Percentiles rank a stretch among this genome's conserved stretches.
phyloP scores from a whole-genome alignment of 176 grass and related monocot genomes.

The Thinopyrum elongatum region DNA sequence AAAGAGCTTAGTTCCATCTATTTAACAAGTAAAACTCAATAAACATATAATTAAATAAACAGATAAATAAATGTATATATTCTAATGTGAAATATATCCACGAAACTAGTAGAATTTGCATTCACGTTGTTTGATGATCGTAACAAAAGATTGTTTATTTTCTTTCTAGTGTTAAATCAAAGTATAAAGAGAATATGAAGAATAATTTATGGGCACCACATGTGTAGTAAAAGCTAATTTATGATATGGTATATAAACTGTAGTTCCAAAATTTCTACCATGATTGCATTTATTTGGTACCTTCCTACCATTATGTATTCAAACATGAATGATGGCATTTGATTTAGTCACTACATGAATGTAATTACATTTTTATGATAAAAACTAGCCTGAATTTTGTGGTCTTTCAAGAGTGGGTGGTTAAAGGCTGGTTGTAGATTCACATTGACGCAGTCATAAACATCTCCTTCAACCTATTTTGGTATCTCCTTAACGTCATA shows the following conservation, averaged over 20 bases:
- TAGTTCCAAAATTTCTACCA: neutral
- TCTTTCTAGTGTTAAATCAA: neutral
- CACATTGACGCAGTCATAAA: neutral
- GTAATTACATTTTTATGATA: neutral
- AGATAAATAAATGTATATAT: neutral
- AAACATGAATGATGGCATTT: neutral
- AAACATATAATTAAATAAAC: neutral
- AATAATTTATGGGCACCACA: too few relatives aligned
- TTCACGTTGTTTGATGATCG: too few relatives aligned
- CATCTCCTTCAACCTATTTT: neutral
- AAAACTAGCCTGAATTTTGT: neutral
- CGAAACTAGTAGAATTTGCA: neutral
- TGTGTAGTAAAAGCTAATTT: too few relatives aligned
- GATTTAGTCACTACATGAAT: neutral
- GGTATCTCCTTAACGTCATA: neutral
- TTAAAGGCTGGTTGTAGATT: neutral
- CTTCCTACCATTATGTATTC: neutral
- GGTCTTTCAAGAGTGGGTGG: neutral
- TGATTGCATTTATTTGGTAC: neutral
- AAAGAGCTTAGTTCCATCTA: conserved; percentile 10
- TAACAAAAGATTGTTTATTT: neutral
- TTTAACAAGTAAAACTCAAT: neutral
- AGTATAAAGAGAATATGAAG: neutral
- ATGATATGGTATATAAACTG: too few relatives aligned
- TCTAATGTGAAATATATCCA: neutral